phyloP scores from a whole-genome alignment of 805 yeast species.

The Ogataea pilisensis region DNA sequence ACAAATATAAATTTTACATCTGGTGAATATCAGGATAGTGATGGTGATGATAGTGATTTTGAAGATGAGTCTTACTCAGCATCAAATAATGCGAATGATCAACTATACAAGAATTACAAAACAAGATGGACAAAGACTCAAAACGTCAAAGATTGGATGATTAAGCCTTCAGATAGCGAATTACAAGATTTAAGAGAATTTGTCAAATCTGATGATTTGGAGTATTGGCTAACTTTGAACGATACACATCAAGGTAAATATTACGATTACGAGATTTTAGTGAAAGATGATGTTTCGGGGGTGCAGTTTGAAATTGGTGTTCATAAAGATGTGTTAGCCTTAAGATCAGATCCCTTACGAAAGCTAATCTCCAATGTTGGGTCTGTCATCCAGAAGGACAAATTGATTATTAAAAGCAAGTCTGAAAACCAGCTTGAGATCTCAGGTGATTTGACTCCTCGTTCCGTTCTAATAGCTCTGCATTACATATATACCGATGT shows the following conservation, averaged over 20 bases:
- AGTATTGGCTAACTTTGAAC: conserved; percentile 20
- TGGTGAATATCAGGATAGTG: too few relatives aligned
- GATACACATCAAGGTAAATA: conserved; percentile 11
- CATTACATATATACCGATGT: conserved; percentile 50
- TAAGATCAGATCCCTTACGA: conserved; percentile 9
- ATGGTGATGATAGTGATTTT: not conserved
- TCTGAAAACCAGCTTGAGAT: conserved; percentile 7
- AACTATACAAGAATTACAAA: not conserved
- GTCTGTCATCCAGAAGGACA: conserved; percentile 11
- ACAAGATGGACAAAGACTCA: conserved; percentile 16
- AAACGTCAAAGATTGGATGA: not conserved
- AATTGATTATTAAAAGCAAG: conserved; percentile 7
- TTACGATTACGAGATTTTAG: conserved; percentile 13
- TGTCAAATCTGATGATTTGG: conserved; percentile 30
- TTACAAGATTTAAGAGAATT: conserved; percentile 28
- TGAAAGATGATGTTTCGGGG: conserved; percentile 7
- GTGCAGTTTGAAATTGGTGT: conserved; percentile 9
- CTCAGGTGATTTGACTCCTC: conserved; percentile 22
- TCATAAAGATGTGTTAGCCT: conserved; percentile 13
- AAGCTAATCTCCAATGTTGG: conserved; percentile 1
- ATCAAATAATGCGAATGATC: conserved; percentile 2
- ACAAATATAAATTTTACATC: not conserved
- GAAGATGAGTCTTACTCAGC: not conserved
- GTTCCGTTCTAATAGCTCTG: conserved; percentile 36
- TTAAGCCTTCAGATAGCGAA: conserved; percentile 3